Base-by-base conservation (phyloP, 331 rosid species). In the Telfairia occidentalis region DNA sequence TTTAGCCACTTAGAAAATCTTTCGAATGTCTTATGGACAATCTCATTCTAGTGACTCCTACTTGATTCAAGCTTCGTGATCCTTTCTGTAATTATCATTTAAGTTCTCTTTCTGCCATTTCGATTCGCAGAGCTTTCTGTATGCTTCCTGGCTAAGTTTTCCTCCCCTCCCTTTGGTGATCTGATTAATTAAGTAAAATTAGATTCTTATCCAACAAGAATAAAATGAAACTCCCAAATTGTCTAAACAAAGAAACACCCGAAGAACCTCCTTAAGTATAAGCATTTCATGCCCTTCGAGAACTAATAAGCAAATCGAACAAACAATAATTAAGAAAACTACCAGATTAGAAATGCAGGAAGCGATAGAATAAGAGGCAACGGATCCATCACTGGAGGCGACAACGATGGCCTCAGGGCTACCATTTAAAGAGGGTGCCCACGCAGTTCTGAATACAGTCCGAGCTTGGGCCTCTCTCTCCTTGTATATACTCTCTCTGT, bases 301-400 rank as follows among this genome's bases (percentile, higher is more conserved):
- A n/a, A n/a, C n/a, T 7, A 50, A 21, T 66, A 76, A 24, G 12
- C 28, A 11, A 48, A 24, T 9, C 53, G 34, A 18, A 63, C 42
- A 37, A 74, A 28, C 21, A 0, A 58, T 29, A 38, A 72, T 16
- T 0, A 53, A 66, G 16, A 52, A 65, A 42, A 64, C 16, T 79
- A 80, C 89, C 29, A 83, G 90, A 67, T 90, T 88, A 64, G 91
- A 83, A 72, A 90, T 80, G 81, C 87, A 76, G 53, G 88, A 77
- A 59, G 96, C 67, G 49, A 92, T 86, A 75, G 92, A 82, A 81
- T 88, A 94, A 64, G 96, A 87, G 35, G 95, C 93, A 73, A 89
- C 63, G 76, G 87, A 91, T 43, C 98, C 97, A 61, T 94, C 96
- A 74, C 98, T 89, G 78, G 98, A 88, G 49, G 91, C 96, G 49